Evolutionary conservation across 805 yeast genomes (phyloP), one percentile per base, ranked within the genome.

Genomic region (Candida piceae): DNA sequence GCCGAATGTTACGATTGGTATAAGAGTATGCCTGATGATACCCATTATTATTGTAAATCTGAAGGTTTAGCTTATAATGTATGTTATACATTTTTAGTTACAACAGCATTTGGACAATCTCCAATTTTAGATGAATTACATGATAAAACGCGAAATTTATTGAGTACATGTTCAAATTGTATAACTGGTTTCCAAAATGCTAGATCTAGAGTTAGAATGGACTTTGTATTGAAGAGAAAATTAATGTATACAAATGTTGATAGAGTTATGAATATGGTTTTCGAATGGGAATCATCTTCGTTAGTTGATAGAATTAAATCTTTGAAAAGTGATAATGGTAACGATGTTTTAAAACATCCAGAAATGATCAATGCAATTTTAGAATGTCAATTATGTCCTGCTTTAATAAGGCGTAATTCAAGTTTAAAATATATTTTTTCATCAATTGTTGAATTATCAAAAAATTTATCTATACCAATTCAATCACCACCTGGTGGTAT

Each of bases 41-140:
- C 84, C 12, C 50, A 81, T 45, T 58, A 74, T 48, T 82, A 78
- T 53, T 80, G 88, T 56, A 73, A 78, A 48, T 62, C 62, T 7
- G 55, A 55, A 21, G 60, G 72, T 41, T 62, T 60, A 29, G 71
- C 75, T 3, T 64, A 76, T 16, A 64, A 81, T 8, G 65, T 70
- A 11, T 79, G 79, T 50, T 61, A 72, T 8, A 55, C 81, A 36
- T 72, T 82, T 23, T 38, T 41, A 15, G 37, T 47, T 13, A 38
- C 43, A 12, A 43, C 41, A 52, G 78, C 88, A 3, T 78, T 80
- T 48, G 53, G 41, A 11, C 41, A 41, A 15, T 35, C 41, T 6
- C 47, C 43, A 15, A 27, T 41, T 13, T 40, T 47, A 13, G 18
- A 20, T 6, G 36, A 39, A 10, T 29, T 46, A 27, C 37, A 45